Evolutionary conservation across 2,329 filamentous ascomycete genomes (phyloP).

Genomic region (Diaporthe caulivora): DNA sequence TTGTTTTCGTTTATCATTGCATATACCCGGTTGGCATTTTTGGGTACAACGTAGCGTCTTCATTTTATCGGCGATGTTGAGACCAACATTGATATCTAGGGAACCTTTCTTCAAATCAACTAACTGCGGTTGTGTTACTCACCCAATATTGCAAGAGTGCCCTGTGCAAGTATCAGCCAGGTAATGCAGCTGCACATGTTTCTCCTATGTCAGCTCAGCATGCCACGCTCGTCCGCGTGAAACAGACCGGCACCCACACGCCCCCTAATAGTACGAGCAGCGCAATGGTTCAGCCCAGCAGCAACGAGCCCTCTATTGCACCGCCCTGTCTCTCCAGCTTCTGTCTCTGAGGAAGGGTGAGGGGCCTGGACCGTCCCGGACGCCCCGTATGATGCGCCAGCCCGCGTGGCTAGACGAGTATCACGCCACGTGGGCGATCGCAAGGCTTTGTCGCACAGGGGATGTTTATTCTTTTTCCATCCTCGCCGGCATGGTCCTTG

Average conservation of each 20-base stretch:
- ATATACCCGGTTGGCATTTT: slow-evolving; percentile 28
- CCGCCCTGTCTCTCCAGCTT: not conserved
- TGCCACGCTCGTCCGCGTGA: not conserved
- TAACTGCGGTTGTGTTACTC: not conserved
- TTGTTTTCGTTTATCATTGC: slow-evolving; percentile 14
- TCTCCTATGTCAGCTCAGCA: not conserved
- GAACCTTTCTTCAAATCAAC: not conserved
- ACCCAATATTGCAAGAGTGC: not conserved
- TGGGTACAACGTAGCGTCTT: slow-evolving; percentile 20
- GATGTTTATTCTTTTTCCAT: no score
- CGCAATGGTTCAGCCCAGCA: slow-evolving; percentile 4
- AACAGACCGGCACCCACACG: not conserved
- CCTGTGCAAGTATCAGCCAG: no score
- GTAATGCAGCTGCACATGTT: not conserved
- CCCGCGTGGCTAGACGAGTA: not conserved
- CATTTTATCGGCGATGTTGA: not conserved
- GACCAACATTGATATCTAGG: not conserved
- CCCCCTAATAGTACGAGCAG: slow-evolving; percentile 3
- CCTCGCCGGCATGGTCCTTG: not conserved
- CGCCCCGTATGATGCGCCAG: not conserved
- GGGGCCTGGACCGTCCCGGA: not conserved
- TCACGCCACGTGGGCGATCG: slow-evolving; percentile 18
- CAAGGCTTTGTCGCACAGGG: not conserved
- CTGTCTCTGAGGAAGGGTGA: not conserved
- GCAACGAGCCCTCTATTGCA: not conserved